A percentile compares a stretch with the other conserved stretches of the same genome.
Conservation (phyloP, 2,329 filamentous ascomycete genomes). For the Thelonectria rubi region DNA sequence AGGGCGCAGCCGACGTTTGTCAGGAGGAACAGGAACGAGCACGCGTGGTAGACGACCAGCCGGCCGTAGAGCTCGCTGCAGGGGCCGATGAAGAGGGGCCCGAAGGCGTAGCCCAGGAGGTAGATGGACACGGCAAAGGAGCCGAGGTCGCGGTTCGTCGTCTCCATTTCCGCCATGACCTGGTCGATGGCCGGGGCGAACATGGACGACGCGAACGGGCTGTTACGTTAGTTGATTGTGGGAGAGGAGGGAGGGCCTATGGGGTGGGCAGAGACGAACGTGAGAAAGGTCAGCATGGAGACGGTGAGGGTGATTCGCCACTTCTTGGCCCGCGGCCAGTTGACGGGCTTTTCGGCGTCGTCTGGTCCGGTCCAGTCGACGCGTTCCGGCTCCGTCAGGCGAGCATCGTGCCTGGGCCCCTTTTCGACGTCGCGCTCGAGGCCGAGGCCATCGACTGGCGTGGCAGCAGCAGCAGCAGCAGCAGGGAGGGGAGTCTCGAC, state of each 20-base stretch:
- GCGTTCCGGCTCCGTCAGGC: neutral
- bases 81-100: constrained; percentile 57
- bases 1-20: constrained; percentile 23
- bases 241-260: neutral
- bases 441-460: neutral
- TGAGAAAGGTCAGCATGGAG: constrained; percentile 23
- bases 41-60: constrained; percentile 54
- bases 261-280: constrained; percentile 9
- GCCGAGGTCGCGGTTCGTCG: constrained; percentile 27
- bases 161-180: constrained; percentile 25
- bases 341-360: constrained; percentile 25
- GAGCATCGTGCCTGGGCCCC: neutral
- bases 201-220: constrained; percentile 32
- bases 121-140: constrained; percentile 40
- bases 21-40: constrained; percentile 42
- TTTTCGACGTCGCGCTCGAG: constrained; percentile 6
- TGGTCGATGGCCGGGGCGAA: constrained; percentile 25
- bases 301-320: constrained; percentile 22
- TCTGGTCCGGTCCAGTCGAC: constrained; percentile 26
- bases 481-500: neutral
- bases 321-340: constrained; percentile 28
- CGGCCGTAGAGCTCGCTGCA: constrained; percentile 60
- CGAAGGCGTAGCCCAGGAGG: constrained; percentile 61
- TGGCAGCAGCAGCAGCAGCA: too few relatives aligned
- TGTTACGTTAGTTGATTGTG: neutral